phyloP scores from a whole-genome alignment of 2,329 filamentous ascomycete genomes.

The Trichoderma sp. region DNA sequence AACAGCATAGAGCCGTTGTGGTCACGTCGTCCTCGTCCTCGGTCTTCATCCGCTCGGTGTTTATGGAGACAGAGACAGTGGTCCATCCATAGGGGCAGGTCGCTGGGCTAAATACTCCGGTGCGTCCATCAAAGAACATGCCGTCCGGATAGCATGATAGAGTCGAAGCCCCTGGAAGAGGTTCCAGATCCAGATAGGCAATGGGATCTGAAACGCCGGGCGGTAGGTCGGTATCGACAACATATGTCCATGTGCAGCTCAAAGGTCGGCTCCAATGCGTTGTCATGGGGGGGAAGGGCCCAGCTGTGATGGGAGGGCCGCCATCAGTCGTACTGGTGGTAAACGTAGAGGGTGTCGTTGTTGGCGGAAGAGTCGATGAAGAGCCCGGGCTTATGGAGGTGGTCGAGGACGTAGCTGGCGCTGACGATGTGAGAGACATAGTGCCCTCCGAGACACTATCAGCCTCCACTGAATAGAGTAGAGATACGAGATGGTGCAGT shows the following conservation, averaged over 20 bases:
- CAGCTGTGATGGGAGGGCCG: slow-evolving; percentile 26
- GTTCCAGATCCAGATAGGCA: slow-evolving; percentile 43
- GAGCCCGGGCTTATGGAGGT: slow-evolving; percentile 2
- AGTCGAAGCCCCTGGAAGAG: slow-evolving; percentile 40
- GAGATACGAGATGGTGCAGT: background rate
- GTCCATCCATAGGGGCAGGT: slow-evolving; percentile 46
- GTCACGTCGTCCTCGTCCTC: slow-evolving; percentile 35
- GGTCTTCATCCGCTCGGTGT: slow-evolving; percentile 29
- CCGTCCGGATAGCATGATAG: slow-evolving; percentile 45
- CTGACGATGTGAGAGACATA: slow-evolving; percentile 24
- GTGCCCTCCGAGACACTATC: background rate
- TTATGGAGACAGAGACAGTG: slow-evolving; percentile 39
- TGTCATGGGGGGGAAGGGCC: slow-evolving; percentile 41
- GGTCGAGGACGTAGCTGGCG: slow-evolving; percentile 6
- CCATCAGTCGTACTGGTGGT: slow-evolving; percentile 12
- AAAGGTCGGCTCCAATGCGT: slow-evolving; percentile 41
- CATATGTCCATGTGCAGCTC: slow-evolving; percentile 45
- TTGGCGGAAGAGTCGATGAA: slow-evolving; percentile 2
- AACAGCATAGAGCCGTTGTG: slow-evolving; percentile 46
- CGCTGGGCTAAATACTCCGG: slow-evolving; percentile 44
- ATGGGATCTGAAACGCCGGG: slow-evolving; percentile 35
- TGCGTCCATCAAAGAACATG: slow-evolving; percentile 43
- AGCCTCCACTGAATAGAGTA: background rate
- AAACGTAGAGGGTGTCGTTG: slow-evolving; percentile 23
- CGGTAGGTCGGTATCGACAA: slow-evolving; percentile 33